Conservation (phyloP, 208 protist species). For the Crithidia acanthocephali region DNA sequence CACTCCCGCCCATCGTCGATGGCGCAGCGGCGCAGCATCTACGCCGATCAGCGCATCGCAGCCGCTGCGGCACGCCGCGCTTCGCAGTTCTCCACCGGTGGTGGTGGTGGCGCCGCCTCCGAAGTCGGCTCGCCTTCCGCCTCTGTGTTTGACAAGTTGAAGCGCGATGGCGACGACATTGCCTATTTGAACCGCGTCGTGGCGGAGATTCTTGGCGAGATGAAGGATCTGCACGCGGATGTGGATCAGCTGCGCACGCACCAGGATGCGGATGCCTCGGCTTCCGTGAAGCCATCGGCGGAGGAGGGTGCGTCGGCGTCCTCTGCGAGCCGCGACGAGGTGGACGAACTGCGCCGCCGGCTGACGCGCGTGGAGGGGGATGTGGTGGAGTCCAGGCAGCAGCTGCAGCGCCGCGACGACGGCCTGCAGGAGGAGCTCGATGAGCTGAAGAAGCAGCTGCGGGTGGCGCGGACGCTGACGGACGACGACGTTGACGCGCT, state of each 20-base stretch:
- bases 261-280: not conserved
- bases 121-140: not conserved
- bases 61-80: conserved; percentile 14
- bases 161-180: conserved; percentile 76
- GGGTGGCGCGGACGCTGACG: conserved; percentile 32
- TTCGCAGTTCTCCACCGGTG: conserved; percentile 4
- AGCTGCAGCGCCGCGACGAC: conserved; percentile 31
- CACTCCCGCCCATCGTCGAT: conserved; percentile 10
- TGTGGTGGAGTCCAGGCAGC: conserved; percentile 32
- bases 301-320: not conserved
- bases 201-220: conserved; percentile 87
- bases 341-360: conserved; percentile 24
- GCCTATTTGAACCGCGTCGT: conserved; percentile 90
- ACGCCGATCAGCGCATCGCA: conserved; percentile 31
- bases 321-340: not conserved
- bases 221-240: conserved; percentile 79
- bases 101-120: not conserved
- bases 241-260: conserved; percentile 66
- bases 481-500: conserved; percentile 53
- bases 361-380: conserved; percentile 36
- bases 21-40: conserved; percentile 19
- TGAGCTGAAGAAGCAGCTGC: conserved; percentile 41
- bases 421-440: conserved; percentile 42
- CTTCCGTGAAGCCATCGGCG: not conserved
- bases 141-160: conserved; percentile 57